Evolutionary conservation across 768 basidiomycete species (phyloP), one percentile per base, ranked within the genome.

Genomic region (Mycena rosella): DNA sequence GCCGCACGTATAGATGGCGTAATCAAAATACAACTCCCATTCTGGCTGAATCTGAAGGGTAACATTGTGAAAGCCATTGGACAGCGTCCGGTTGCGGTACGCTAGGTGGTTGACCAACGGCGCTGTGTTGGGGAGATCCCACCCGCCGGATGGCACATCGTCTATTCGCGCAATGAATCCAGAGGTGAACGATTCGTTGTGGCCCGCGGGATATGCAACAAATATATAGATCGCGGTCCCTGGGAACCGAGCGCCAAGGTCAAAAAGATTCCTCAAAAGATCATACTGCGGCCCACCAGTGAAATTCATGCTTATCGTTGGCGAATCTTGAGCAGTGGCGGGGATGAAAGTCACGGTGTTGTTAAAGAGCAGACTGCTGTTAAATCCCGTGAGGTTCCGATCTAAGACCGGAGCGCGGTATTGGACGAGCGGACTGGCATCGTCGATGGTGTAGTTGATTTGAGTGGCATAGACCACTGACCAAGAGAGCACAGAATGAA

Each of bases 1-100:
- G 29, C 22, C 61, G 42, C 53, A 63, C 61, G 42, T 63, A 22
- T 54, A 63, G 24, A 63, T 36, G 10, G 53, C 53, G 27, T 63
- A 54, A 32, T 63, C 61, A 14, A 63, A 47, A 13, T 55, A 63
- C n/a, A 63, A 17, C 29, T 53, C 61, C 61, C 61, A 63, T 13
- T 34, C 29, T 17, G 61, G 40, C 13, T 22, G 3, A n/a, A 63
- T 54, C 32, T 63, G 52, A 40, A 63, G 54, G n/a, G 53, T 51
- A 20, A 63, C 17, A 3, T 27, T 45, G 32, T 63, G 61, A 22
- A 49, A 36, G 5, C 17, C 30, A 11, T n/a, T 34, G 1, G 40
- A 3, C 0, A 63, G 51, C 13, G 40, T 20, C 18, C 13, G 8
- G 18, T 15, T 63, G n/a, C 11, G 10, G 24, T 63, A 63, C 32